phyloP scores from a whole-genome alignment of 305 asterid species.

The Ajuga reptans region DNA sequence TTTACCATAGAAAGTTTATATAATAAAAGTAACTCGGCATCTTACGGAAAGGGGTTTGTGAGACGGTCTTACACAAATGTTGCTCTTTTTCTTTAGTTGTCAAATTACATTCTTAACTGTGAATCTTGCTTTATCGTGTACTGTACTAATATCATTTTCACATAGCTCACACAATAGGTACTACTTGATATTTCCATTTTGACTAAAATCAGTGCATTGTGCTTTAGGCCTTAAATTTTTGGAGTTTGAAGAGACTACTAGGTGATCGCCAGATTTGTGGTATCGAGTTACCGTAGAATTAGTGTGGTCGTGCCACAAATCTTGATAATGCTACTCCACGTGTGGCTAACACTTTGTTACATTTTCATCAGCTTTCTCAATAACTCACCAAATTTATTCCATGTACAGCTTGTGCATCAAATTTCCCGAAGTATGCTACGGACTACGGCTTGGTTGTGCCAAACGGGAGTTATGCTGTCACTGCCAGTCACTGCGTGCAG shows the following conservation, averaged over 20 bases:
- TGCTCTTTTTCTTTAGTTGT: not conserved
- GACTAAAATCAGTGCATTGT: too few species aligned
- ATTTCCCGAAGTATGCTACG: conserved; percentile 58
- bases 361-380: not conserved
- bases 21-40: too few species aligned
- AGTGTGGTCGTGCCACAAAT: too few species aligned
- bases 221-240: not conserved
- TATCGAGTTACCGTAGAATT: not conserved
- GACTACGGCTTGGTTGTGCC: conserved; percentile 83
- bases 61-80: too few species aligned
- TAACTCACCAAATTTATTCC: not conserved
- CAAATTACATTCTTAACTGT: not conserved
- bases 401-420: conserved; percentile 88
- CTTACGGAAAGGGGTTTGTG: too few species aligned
- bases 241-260: not conserved
- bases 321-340: not conserved
- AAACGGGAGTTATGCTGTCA: conserved; percentile 86
- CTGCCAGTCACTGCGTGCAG: conserved; percentile 86
- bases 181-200: not conserved
- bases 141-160: not conserved
- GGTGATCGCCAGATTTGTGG: not conserved
- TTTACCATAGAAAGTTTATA: too few species aligned
- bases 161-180: not conserved
- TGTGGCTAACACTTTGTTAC: not conserved
- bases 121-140: not conserved